phyloP scores from a whole-genome alignment of 2,329 filamentous ascomycete species.

The Daldinia eschscholtzii region DNA sequence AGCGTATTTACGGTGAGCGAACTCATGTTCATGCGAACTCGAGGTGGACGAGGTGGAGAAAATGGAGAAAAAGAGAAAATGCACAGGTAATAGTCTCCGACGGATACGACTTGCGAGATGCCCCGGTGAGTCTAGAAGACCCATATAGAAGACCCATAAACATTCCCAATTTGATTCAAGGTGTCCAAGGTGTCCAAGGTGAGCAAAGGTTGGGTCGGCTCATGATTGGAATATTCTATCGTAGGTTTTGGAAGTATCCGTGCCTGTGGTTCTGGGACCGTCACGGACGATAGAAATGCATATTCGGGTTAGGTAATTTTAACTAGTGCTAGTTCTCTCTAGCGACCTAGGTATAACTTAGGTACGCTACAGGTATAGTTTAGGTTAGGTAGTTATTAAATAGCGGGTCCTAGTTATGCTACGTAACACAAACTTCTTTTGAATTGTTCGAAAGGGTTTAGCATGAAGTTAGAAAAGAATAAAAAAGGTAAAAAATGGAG shows the following conservation, averaged over 20 bases:
- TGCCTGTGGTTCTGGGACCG: conserved; percentile 42
- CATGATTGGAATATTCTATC: conserved; percentile 41
- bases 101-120: conserved; percentile 21
- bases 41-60: conserved; percentile 8
- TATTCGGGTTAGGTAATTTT: conserved; percentile 22
- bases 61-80: neutral
- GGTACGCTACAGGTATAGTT: too few relatives aligned
- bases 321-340: conserved; percentile 7
- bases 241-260: conserved; percentile 41
- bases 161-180: conserved; percentile 13
- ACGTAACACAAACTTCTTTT: conserved; percentile 5
- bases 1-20: conserved; percentile 13
- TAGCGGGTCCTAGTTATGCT: conserved; percentile 10
- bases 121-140: conserved; percentile 26
- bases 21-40: conserved; percentile 25
- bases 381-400: conserved; percentile 2
- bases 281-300: conserved; percentile 27
- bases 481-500: conserved; percentile 24
- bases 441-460: neutral
- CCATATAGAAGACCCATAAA: conserved; percentile 4
- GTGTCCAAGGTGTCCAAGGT: conserved; percentile 24
- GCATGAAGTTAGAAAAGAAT: neutral
- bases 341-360: neutral
- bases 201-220: conserved; percentile 11
- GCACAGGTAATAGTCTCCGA: conserved; percentile 22